Base-by-base conservation (phyloP, 164 flowering plant species). In the Vitis amurensis region DNA sequence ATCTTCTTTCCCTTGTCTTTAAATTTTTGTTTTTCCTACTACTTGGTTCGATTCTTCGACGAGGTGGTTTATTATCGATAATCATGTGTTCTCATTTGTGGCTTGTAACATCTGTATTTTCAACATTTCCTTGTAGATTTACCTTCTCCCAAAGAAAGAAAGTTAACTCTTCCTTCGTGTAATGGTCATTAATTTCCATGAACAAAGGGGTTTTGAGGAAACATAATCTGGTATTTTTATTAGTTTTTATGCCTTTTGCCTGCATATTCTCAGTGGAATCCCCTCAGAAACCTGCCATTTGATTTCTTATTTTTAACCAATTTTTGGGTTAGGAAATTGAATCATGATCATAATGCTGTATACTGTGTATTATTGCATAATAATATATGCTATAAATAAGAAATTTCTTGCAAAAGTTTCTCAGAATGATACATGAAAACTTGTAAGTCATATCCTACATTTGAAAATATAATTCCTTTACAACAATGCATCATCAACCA, bases 61-160 rank as follows among this genome's bases (percentile, higher is more conserved):
- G 29, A 55, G 31, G 61, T 48, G 57, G 55, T 61, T 66, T 68
- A 6, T 50, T 13, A 2, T 55, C 30, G n/a, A 27, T 69, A 9
- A 29, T 16, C 59, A 55, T 55, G 8, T 61, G 44, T 66, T 75
- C 47, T 47, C 52, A 59, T 55, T 72, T 50, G 66, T 66, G 55
- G 71, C 48, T 53, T 80, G 80, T 68, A 73, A 64, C 50, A 55
- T 61, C 71, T 70, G 49, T 71, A 51, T 50, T 50, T 37, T 53
- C 50, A 13, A 11, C 64, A 52, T 71, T 50, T 47, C 53, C 53
- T 67, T 63, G 68, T 76, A 67, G 19, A 76, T 60, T 51, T 51
- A n/a, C 29, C 11, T 59, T 16, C 7, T 13, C 9, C 37, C 8
- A 11, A 27, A 60, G 16, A 66, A 66, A 31, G 30, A 15, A 29